phyloP scores from a whole-genome alignment of 1,139 yeast species.

The Yamadazyma conglobata region DNA sequence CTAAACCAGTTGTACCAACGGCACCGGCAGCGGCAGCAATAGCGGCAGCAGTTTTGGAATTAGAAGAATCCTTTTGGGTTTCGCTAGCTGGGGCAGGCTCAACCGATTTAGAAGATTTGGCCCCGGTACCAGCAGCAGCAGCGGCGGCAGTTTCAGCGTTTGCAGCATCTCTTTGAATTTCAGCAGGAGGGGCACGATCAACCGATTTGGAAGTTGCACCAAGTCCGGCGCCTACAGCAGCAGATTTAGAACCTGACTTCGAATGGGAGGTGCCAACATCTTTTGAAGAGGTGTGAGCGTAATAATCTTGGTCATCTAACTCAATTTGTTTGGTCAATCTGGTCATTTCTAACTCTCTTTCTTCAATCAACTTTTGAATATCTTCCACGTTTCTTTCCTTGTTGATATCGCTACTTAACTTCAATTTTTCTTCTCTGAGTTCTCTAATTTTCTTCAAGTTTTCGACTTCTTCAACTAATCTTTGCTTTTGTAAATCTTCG shows the following conservation, averaged over 20 bases:
- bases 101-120: no score
- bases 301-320: slow-evolving; percentile 29
- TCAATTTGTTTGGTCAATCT: slow-evolving; percentile 33
- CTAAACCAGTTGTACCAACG: slow-evolving; percentile 11
- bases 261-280: no score
- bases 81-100: no score
- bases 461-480: slow-evolving; percentile 37
- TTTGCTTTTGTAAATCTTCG: slow-evolving; percentile 34
- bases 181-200: slow-evolving; percentile 4
- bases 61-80: not conserved
- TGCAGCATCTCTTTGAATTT: slow-evolving; percentile 7
- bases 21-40: slow-evolving; percentile 13
- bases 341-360: slow-evolving; percentile 35
- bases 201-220: slow-evolving; percentile 12
- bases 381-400: slow-evolving; percentile 25
- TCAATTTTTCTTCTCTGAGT: slow-evolving; percentile 37
- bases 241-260: slow-evolving; percentile 6
- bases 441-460: slow-evolving; percentile 36
- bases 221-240: slow-evolving; percentile 7
- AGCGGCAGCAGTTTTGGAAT: slow-evolving; percentile 10
- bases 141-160: slow-evolving; percentile 13
- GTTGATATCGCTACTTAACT: slow-evolving; percentile 27
- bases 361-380: slow-evolving; percentile 33
- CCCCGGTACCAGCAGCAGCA: slow-evolving; percentile 9
- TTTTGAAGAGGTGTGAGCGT: no score